Evolutionary conservation across 2,329 filamentous ascomycete species (phyloP), one percentile per base, ranked within the genome.

Genomic region (Fusarium lateritium): DNA sequence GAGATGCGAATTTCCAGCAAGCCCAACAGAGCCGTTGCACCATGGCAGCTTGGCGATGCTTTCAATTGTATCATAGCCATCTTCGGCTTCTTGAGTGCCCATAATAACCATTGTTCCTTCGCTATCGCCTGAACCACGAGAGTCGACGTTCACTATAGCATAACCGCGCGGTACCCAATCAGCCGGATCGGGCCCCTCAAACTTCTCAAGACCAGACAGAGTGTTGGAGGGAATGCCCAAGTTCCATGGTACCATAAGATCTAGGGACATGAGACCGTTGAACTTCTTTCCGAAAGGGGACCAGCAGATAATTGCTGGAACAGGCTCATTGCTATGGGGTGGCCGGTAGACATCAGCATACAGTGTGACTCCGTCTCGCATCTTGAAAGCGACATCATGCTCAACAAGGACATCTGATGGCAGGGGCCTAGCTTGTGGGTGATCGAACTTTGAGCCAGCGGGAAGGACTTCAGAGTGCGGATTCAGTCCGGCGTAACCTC

Each of bases 261-360:
- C 50, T 11, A 63, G 6, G 0, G 60, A 63, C 7, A 63, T 14
- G 9, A 63, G 36, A 1, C 60, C 60, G 2, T 63, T 63, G 21
- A 63, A 63, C 15, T 63, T 63, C 10, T 63, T 63, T 6, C 60
- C 60, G 1, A 63, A 63, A 11, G 60, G 60, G 0, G 60, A 63
- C 60, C 60, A 63, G 31, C 60, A 63, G 2, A 63, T 34, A 4
- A 63, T 56, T 0, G 58, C 58, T 7, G 60, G 60, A 7, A 63
- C 21, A 9, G 49, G 9, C 13, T 56, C 60, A 39, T 63, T 11
- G 3, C 31, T 63, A 1, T 56, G 24, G 0, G 60, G 60, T 15
- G 60, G 60, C 1, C 60, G 60, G 3, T 56, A 63, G 1, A 63
- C 21, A 22, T 63, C 60, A 15, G 58, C 60, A 7, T 63, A 63